phyloP scores from a whole-genome alignment of 176 grass and related monocot genomes.

The Cenchrus purpureus region DNA sequence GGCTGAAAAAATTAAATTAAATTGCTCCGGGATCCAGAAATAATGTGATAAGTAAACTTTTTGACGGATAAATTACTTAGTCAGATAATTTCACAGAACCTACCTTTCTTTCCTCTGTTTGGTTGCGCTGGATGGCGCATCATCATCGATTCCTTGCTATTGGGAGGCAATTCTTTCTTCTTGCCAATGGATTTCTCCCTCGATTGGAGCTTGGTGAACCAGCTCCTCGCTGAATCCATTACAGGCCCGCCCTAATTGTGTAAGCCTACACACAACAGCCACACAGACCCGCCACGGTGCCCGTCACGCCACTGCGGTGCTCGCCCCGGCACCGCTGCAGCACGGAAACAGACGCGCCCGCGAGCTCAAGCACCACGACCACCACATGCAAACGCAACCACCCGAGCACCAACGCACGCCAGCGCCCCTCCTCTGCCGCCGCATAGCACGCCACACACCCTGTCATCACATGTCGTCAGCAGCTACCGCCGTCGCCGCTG shows the following conservation, averaged over 20 bases:
- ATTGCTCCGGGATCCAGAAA: not conserved
- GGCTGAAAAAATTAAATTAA: not conserved
- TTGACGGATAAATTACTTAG: not conserved
- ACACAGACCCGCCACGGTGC: not conserved
- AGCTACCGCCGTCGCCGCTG: too few species aligned
- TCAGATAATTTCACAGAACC: not conserved
- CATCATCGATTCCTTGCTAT: constrained; percentile 69
- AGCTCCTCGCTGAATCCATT: constrained; percentile 94
- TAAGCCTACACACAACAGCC: constrained; percentile 27
- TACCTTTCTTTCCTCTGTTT: constrained; percentile 89
- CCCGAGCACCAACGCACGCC: too few species aligned
- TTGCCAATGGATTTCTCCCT: constrained; percentile 77
- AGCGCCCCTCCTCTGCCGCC: too few species aligned
- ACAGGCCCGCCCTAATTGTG: not conserved
- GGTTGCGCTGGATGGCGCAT: constrained; percentile 77
- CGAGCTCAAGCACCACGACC: too few species aligned
- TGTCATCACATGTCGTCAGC: too few species aligned
- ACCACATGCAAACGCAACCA: too few species aligned
- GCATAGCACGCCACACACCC: too few species aligned
- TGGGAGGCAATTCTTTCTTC: constrained; percentile 79
- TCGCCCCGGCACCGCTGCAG: too few species aligned
- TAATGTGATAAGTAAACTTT: too few species aligned
- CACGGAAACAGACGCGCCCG: too few species aligned
- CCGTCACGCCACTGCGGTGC: too few species aligned
- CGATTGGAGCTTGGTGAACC: constrained; percentile 85